phyloP scores from a whole-genome alignment of 805 yeast genomes.

The Cyberlindnera japonica region DNA sequence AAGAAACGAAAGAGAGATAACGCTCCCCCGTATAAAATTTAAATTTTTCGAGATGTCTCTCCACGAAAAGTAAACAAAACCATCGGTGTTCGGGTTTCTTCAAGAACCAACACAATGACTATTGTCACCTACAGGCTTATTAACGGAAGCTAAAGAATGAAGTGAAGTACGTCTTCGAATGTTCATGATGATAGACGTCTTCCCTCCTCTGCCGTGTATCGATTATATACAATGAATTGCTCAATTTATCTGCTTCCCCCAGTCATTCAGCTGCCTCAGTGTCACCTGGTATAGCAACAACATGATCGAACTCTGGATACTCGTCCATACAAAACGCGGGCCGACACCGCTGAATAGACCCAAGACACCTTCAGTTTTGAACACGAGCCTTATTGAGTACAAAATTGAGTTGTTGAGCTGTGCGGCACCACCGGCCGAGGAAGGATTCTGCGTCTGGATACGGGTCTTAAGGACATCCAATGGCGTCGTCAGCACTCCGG shows the following conservation, averaged over 20 bases:
- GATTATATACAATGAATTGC: too few relatives aligned
- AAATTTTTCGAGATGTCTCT: too few relatives aligned
- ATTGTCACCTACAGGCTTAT: background rate
- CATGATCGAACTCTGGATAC: conserved; percentile 93
- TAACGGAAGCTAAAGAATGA: too few relatives aligned
- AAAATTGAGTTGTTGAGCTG: conserved; percentile 41
- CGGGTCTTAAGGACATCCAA: conserved; percentile 89
- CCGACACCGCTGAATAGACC: conserved; percentile 95
- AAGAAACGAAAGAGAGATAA: too few relatives aligned
- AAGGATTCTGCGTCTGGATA: conserved; percentile 78
- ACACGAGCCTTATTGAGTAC: conserved; percentile 52
- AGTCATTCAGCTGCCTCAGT: conserved; percentile 40
- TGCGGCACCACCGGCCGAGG: conserved; percentile 18
- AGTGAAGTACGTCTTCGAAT: too few relatives aligned
- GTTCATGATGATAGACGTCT: too few relatives aligned
- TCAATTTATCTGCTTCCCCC: background rate
- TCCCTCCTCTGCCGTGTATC: too few relatives aligned
- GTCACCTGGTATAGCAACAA: conserved; percentile 79
- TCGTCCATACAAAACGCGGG: conserved; percentile 95
- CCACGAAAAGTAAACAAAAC: conserved; percentile 12
- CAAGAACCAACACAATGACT: background rate
- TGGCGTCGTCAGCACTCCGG: conserved; percentile 88
- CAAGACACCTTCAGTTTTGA: conserved; percentile 65
- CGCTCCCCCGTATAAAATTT: too few relatives aligned
- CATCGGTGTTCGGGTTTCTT: background rate